Evolutionary conservation across 2,329 filamentous ascomycete genomes (phyloP), one percentile per base, ranked within the genome.

Genomic region (Lachnellula arida): DNA sequence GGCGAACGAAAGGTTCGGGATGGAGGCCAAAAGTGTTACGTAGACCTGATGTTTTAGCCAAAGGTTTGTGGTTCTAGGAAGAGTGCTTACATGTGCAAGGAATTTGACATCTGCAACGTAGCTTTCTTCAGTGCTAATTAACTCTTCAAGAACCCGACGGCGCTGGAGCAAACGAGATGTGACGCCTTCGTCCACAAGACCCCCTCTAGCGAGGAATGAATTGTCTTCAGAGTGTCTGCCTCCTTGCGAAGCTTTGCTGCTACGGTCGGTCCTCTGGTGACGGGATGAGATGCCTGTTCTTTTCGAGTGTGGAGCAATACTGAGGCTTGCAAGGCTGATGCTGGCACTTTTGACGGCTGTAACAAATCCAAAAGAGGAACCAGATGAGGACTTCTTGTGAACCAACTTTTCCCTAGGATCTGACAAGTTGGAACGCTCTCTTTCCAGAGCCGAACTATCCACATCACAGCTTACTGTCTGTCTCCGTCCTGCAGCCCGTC

Each of bases 101-200:
- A 94, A 91, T 65, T 90, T 90, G 56, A 97, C 73, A 66, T 96
- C 93, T 15, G 86, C 84, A 64, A 97, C 86, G 69, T 97, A 97
- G 66, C 87, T 84, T 69, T 94, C 88, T 71, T 97, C 94, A 0
- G 92, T 96, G 55, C 75, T 81, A 58, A 97, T 84, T 50, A 97
- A 76, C 73, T 97, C 94, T 68, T 94, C 89, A 37, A 97, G 73
- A 40, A 96, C 85, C 59, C 86, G 85, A 14, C 90, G 84, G 58
- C 94, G 83, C 66, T 91, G 88, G 19, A 88, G 72, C 1, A 90
- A 83, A 52, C 92, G 83, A 62, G 85, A 81, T 43, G 81, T 81
- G n/a, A 88, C 85, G 32, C 79, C 84, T 56, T 86, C 81, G 62
- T 96, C 91, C 11, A 85, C 60, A 9, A 72, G 65, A 5, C 69